Base-by-base conservation (phyloP, 305 asterid genomes). In the Petunia hybrid region DNA sequence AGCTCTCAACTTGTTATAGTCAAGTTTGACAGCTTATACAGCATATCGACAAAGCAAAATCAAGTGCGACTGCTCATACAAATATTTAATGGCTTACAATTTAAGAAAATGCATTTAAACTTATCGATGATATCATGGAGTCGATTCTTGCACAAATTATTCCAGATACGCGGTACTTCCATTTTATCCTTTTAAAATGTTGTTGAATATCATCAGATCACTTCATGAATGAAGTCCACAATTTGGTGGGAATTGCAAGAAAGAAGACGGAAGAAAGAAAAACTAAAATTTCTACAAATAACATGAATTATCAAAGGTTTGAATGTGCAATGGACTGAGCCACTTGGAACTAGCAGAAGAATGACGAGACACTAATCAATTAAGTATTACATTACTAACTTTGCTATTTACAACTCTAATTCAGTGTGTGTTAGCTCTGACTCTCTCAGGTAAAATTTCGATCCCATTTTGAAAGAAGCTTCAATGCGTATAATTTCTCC, bases 341-440 rank as follows among this genome's bases (percentile, higher is more conserved):
- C 38, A 48, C 61, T 46, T 12, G 31, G 77, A 71, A 48, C 61
- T 48, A 35, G 60, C 13, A 48, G 0, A 71, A 71, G 78, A 12
- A 31, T 48, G 45, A 35, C 6, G 45, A 71, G 5, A 71, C 62
- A 71, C 61, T 12, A 35, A 48, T 10, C 31, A 71, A 48, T 3
- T 35, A n/a, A n/a, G n/a, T n/a, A 71, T 5, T 31, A 71, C 61
- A 46, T 66, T 46, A 35, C 31, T 6, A 48, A 31, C 7, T 35
- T 16, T 9, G 2, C 35, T 48, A 71, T 48, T 71, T 71, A 71
- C 78, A 48, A 71, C n/a, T n/a, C 13, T 31, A 71, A 71, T 71
- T 71, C 78, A 31, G 31, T 31, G 42, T 46, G 77, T 48, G 77
- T 71, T 51, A 48, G 78, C 78, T 35, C 78, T 35, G 78, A 46